Evolutionary conservation across 306 rosid species (phyloP).

Genomic region (Vachellia pachyceras): DNA sequence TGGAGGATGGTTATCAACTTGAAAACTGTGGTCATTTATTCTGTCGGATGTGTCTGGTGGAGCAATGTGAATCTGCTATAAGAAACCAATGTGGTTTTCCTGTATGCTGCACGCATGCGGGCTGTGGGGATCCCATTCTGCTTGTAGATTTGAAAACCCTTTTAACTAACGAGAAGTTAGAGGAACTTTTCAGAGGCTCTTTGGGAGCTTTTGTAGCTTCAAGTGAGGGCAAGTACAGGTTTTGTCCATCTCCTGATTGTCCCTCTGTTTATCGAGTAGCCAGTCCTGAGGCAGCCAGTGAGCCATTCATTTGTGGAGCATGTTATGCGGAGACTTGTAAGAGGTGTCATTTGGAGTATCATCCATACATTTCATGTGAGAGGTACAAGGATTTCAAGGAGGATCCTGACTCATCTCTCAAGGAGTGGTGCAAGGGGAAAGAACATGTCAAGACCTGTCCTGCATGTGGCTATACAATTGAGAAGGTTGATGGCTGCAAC

Average conservation of each 20-base stretch:
- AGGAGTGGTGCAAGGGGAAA: conserved; percentile 80
- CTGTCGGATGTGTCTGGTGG: conserved; percentile 74
- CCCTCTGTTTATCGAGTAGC: conserved; percentile 80
- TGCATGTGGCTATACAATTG: conserved; percentile 66
- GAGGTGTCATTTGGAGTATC: conserved; percentile 85
- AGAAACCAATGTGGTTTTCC: conserved; percentile 82
- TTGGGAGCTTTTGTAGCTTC: conserved; percentile 74
- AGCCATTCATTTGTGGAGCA: conserved; percentile 80
- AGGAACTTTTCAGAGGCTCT: conserved; percentile 87
- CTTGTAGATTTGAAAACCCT: conserved; percentile 67
- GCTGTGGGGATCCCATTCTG: conserved; percentile 60
- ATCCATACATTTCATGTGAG: conserved; percentile 81
- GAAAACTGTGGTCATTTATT: conserved; percentile 77
- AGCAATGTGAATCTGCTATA: conserved; percentile 85
- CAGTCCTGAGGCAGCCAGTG: conserved; percentile 49
- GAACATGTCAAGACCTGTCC: conserved; percentile 82
- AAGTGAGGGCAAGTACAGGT: conserved; percentile 67
- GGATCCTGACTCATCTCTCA: conserved; percentile 85
- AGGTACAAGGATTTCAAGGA: conserved; percentile 72
- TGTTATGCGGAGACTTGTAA: conserved; percentile 89
- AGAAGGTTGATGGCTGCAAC: conserved; percentile 93
- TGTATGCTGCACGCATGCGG: conserved; percentile 59
- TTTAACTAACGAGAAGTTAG: conserved; percentile 66
- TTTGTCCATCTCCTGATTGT: conserved; percentile 96
- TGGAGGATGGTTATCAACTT: conserved; percentile 78